Evolutionary conservation across 2,329 filamentous ascomycete genomes (phyloP).

Genomic region (Cercospora zeina): DNA sequence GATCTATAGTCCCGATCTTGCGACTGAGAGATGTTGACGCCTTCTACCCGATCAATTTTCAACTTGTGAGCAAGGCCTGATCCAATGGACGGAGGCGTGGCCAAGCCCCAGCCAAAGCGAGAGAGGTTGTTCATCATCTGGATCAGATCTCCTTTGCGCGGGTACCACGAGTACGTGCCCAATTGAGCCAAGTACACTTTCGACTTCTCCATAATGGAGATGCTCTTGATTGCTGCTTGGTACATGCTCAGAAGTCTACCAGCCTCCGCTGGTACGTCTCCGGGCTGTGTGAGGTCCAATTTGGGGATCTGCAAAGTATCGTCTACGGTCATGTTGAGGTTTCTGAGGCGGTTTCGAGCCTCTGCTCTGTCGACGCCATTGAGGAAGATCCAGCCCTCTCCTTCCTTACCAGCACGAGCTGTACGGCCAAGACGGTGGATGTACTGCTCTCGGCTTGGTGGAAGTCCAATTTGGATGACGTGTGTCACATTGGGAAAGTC

Average conservation of each 20-base stretch:
- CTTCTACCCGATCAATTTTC: slow-evolving; percentile 34
- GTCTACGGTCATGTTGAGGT: slow-evolving; percentile 62
- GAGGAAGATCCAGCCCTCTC: slow-evolving; percentile 69
- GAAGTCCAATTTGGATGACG: slow-evolving; percentile 54
- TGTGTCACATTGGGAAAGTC: slow-evolving; percentile 56
- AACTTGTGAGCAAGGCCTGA: slow-evolving; percentile 35
- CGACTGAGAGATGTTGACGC: slow-evolving; percentile 34
- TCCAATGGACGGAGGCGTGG: slow-evolving; percentile 49
- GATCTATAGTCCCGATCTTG: background rate
- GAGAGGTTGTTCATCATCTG: slow-evolving; percentile 58
- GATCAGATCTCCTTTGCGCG: slow-evolving; percentile 45
- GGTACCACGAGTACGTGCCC: slow-evolving; percentile 52
- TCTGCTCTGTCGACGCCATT: slow-evolving; percentile 55
- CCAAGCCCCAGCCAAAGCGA: slow-evolving; percentile 55
- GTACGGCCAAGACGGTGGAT: slow-evolving; percentile 56
- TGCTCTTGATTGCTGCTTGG: slow-evolving; percentile 46
- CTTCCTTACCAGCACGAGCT: slow-evolving; percentile 68
- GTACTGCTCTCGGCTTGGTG: slow-evolving; percentile 50
- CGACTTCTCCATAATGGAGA: slow-evolving; percentile 48
- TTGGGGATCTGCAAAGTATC: slow-evolving; percentile 53
- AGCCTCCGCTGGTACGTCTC: slow-evolving; percentile 45
- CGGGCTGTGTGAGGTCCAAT: slow-evolving; percentile 48
- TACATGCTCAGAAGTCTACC: slow-evolving; percentile 49
- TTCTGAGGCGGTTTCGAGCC: slow-evolving; percentile 55
- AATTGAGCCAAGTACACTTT: slow-evolving; percentile 60